Percentiles rank a stretch among this genome's conserved stretches.
These are phyloP conservation scores for Hanseniaspora lachancei DNA, from an alignment of 805 yeast species.

Conservation along the genomic window DNA sequence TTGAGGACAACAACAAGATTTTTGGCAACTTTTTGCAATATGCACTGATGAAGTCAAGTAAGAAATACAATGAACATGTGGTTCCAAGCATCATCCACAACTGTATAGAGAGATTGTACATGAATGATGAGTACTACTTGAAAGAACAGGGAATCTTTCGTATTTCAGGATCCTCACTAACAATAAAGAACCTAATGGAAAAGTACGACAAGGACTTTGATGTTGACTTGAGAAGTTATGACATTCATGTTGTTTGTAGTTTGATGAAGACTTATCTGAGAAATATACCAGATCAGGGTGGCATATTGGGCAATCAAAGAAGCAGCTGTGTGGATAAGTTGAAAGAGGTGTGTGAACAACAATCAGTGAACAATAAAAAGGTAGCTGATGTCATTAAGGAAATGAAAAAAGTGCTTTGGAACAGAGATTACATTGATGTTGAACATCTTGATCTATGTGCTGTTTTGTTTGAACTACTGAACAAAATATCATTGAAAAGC, in stretches of 20 bases:
- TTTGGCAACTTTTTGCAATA: constrained; percentile 54
- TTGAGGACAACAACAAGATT: constrained; percentile 23
- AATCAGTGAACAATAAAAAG: constrained; percentile 24
- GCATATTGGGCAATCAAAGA: constrained; percentile 42
- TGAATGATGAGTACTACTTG: constrained; percentile 45
- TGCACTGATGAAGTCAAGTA: constrained; percentile 41
- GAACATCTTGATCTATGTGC: constrained; percentile 48
- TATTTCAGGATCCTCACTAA: constrained; percentile 73
- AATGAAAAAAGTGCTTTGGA: constrained; percentile 9
- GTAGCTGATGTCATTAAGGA: background rate
- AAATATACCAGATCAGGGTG: constrained; percentile 44
- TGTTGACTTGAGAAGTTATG: constrained; percentile 35
- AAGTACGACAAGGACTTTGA: constrained; percentile 57
- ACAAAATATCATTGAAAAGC: constrained; percentile 47
- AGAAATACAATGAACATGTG: constrained; percentile 27
- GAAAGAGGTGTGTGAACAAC: constrained; percentile 21
- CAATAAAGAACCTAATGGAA: constrained; percentile 55
- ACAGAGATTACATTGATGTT: constrained; percentile 31
- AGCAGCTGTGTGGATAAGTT: constrained; percentile 24
- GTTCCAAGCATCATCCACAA: constrained; percentile 65
- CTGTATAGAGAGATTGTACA: constrained; percentile 53
- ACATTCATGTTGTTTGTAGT: constrained; percentile 80
- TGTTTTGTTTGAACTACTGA: constrained; percentile 54
- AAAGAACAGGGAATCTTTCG: constrained; percentile 85
- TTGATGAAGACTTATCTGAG: constrained; percentile 70